Evolutionary conservation across 768 basidiomycete species (phyloP).

Genomic region (Sporobolomyces phaffii): DNA sequence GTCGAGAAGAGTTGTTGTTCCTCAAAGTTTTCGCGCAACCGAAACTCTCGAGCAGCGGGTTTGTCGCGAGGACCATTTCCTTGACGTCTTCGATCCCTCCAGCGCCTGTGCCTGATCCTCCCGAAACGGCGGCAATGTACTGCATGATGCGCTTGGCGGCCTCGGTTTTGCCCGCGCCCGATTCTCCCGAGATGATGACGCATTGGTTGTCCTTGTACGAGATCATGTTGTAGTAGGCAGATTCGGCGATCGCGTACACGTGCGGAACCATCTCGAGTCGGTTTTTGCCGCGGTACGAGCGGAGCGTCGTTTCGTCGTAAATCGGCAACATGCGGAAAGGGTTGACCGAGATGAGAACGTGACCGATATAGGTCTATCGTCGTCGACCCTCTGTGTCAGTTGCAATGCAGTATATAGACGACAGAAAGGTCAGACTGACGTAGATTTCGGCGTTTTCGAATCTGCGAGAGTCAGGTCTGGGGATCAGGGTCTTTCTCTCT

Average conservation of each 20-base stretch:
- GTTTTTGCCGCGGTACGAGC: slow-evolving; percentile 89
- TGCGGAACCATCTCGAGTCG: slow-evolving; percentile 95
- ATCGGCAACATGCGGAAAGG: slow-evolving; percentile 89
- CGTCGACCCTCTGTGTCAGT: neutral
- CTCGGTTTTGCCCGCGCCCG: slow-evolving; percentile 98
- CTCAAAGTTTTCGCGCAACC: slow-evolving; percentile 98
- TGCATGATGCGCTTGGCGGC: slow-evolving; percentile 99
- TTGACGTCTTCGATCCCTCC: slow-evolving; percentile 82
- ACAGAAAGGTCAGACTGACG: too few relatives aligned
- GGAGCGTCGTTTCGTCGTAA: slow-evolving; percentile 82
- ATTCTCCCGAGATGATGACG: slow-evolving; percentile 98
- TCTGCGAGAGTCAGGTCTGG: neutral
- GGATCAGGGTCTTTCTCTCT: neutral
- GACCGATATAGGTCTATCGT: slow-evolving; percentile 84
- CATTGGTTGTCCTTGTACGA: slow-evolving; percentile 99
- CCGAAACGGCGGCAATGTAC: slow-evolving; percentile 95
- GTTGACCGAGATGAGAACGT: slow-evolving; percentile 97
- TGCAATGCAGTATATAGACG: too few relatives aligned
- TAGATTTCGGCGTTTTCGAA: slow-evolving; percentile 88
- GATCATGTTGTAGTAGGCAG: slow-evolving; percentile 98
- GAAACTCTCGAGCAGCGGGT: slow-evolving; percentile 93
- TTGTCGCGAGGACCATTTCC: slow-evolving; percentile 98
- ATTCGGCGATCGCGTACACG: slow-evolving; percentile 94
- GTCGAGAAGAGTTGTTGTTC: slow-evolving; percentile 97
- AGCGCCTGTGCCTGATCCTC: slow-evolving; percentile 44